These are phyloP conservation scores for Lavandula angustifolia DNA, from an alignment of 257 asterid genomes.

Conservation along the genomic window DNA sequence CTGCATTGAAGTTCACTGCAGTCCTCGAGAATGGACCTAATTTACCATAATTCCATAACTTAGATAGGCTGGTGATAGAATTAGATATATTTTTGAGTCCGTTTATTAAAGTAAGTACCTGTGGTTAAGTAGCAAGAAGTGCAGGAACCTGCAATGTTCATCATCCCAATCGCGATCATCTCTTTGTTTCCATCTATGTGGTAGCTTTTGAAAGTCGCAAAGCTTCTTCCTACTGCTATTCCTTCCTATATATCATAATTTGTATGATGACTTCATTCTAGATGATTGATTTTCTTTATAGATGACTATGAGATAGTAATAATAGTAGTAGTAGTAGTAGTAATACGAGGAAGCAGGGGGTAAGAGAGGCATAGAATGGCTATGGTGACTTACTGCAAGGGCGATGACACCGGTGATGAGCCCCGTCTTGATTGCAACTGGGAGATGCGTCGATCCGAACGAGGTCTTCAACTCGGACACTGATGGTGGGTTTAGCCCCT, in stretches of 20 bases:
- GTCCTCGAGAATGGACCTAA: constrained; percentile 81
- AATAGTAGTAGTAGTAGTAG: too few species aligned
- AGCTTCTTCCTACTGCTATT: constrained; percentile 63
- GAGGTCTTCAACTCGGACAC: constrained; percentile 46
- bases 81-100: neutral
- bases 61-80: neutral
- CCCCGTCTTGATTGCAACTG: constrained; percentile 58
- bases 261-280: neutral
- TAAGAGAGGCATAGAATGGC: neutral
- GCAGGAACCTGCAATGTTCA: constrained; percentile 86
- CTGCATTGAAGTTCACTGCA: constrained; percentile 78
- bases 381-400: constrained; percentile 59
- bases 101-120: constrained; percentile 34
- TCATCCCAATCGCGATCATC: constrained; percentile 79
- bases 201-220: constrained; percentile 58
- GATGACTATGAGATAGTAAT: too few species aligned
- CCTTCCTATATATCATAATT: neutral
- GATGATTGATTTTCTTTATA: neutral
- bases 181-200: constrained; percentile 88
- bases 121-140: constrained; percentile 82
- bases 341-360: neutral
- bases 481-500: constrained; percentile 74
- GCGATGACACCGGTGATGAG: constrained; percentile 63
- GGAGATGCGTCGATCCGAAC: constrained; percentile 55
- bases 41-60: too few species aligned